Evolutionary conservation across 2,329 filamentous ascomycete genomes (phyloP), one percentile per base, ranked within the genome.

Genomic region (Diaporthe sp.): DNA sequence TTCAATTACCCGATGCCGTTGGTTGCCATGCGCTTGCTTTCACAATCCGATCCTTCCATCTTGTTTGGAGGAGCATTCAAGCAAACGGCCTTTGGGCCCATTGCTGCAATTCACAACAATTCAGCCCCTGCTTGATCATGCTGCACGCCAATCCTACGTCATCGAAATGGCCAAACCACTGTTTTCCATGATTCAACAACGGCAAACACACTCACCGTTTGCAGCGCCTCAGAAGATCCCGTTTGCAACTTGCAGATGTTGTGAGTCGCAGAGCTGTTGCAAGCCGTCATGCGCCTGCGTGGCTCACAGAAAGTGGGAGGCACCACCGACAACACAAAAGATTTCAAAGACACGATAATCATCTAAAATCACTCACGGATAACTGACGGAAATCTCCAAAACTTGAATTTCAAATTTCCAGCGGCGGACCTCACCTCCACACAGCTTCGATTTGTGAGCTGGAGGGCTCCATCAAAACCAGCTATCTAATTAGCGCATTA

Each of bases 331-430:
- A 68, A 31, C n/a, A 5, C 4, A 28, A 25, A n/a, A 22, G 22
- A 55, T 3, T 3, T 15, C 31, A 25, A 37, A 13, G n/a, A 53
- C 28, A 25, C 65, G 8, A 2, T 1, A 13, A 13, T 8, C 19
- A 53, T 1, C 25, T 31, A 1, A 34, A 46, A 13, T 3, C 15
- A 61, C 19, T n/a, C 22, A 15, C 8, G 1, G 10, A 4, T 6
- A 34, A 15, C 0, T 34, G 1, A 1, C 2, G 0, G 17, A 31
- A 17, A 28, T 34, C 1, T 0, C 13, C 17, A 5, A 34, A 25
- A 0, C 7, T 22, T 0, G 1, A 15, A 28, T 42, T 22, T n/a
- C n/a, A 19, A 22, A 7, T 12, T 42, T 2, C 22, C 9, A 8
- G 4, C 34, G 5, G 15, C n/a, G 10, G n/a, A 19, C 10, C 8